phyloP scores from a whole-genome alignment of 495 filamentous ascomycete genomes.

The Neurospora sp. region DNA sequence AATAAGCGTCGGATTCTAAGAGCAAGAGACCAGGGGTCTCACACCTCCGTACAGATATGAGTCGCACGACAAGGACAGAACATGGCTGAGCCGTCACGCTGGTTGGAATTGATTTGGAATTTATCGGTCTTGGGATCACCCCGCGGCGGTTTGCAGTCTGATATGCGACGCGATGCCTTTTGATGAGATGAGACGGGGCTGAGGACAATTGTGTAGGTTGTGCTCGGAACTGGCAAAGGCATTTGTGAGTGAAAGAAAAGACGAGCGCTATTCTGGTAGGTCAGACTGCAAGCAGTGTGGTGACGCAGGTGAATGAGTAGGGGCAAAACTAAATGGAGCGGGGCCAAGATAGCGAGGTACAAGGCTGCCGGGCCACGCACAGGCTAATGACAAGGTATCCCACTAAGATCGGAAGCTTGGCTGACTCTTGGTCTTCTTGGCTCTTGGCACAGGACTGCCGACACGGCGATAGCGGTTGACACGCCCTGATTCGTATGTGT shows the following conservation, averaged over 20 bases:
- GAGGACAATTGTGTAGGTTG: not conserved
- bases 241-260: not conserved
- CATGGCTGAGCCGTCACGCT: constrained; percentile 8
- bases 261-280: not conserved
- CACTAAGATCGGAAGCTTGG: not conserved
- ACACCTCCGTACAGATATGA: constrained; percentile 7
- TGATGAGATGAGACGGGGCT: not conserved
- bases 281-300: not conserved
- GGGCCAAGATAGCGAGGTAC: not conserved
- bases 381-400: not conserved
- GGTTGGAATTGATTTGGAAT: not conserved
- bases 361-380: not conserved
- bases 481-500: not conserved
- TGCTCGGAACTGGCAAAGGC: not conserved
- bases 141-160: not conserved
- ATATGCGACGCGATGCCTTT: not conserved
- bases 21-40: constrained; percentile 7
- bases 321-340: not conserved
- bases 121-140: not conserved
- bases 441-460: not conserved
- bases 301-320: not conserved
- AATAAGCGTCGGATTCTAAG: constrained; percentile 3
- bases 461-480: not conserved
- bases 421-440: not conserved
- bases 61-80: constrained; percentile 1